A percentile compares a stretch with the other conserved stretches of the same genome.
Conservation (phyloP, 2,329 filamentous ascomycete genomes). For the Hypoxylon sp. region DNA sequence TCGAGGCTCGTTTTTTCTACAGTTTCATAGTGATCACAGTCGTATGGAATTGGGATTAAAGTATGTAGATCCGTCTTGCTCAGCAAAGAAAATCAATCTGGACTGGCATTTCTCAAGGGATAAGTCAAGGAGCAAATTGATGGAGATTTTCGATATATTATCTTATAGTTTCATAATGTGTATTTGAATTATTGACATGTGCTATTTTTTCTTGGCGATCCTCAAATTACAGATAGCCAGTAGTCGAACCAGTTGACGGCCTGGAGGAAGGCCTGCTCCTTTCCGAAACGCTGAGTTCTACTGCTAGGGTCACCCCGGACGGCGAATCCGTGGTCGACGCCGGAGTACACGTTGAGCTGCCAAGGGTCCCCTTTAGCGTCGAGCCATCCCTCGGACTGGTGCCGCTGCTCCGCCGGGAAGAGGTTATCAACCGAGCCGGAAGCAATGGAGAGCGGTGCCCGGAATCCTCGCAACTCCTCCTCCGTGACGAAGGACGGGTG, state of each 20-base stretch:
- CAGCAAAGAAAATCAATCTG: too few relatives aligned
- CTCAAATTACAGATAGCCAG: slow-evolving; percentile 46
- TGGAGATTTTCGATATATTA: too few relatives aligned
- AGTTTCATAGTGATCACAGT: too few relatives aligned
- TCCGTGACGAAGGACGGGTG: slow-evolving; percentile 81
- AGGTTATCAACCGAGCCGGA: slow-evolving; percentile 73
- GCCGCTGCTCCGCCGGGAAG: slow-evolving; percentile 72
- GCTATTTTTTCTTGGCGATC: too few relatives aligned
- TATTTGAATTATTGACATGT: too few relatives aligned
- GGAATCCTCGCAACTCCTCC: slow-evolving; percentile 73
- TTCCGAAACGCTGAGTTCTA: slow-evolving; percentile 72
- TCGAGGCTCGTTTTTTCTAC: too few relatives aligned
- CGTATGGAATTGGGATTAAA: too few relatives aligned
- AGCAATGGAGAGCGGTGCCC: slow-evolving; percentile 75
- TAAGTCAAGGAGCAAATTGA: too few relatives aligned
- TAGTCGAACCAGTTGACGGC: slow-evolving; percentile 80
- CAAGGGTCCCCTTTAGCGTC: slow-evolving; percentile 69
- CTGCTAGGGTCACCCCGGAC: slow-evolving; percentile 73
- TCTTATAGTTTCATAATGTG: too few relatives aligned
- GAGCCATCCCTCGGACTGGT: slow-evolving; percentile 74
- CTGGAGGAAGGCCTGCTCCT: slow-evolving; percentile 85
- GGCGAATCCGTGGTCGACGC: slow-evolving; percentile 79
- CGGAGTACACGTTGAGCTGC: slow-evolving; percentile 81
- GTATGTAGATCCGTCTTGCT: too few relatives aligned
- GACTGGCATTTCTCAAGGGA: too few relatives aligned